Percentiles rank a stretch among this genome's conserved stretches.
phyloP scores from a whole-genome alignment of 352 stramenopile species.

The Pythium utonaiense region DNA sequence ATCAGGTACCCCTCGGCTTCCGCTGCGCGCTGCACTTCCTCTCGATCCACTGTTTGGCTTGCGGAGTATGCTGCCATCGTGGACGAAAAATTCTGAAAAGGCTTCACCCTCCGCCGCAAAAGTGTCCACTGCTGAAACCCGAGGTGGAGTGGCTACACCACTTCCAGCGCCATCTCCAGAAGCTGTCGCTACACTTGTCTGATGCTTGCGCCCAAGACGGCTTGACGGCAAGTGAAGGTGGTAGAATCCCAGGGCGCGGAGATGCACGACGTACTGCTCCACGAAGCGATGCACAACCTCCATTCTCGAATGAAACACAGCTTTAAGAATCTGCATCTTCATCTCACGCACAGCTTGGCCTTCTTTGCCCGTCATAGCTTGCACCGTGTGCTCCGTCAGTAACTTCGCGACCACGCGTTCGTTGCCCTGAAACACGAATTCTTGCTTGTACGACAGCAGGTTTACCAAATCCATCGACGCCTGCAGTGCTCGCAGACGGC shows the following conservation, averaged over 20 bases:
- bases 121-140: conserved; percentile 28
- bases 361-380: conserved; percentile 59
- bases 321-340: conserved; percentile 71
- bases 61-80: conserved; percentile 20
- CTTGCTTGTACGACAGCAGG: conserved; percentile 81
- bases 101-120: conserved; percentile 36
- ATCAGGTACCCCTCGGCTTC: conserved; percentile 10
- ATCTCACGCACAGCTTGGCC: conserved; percentile 58
- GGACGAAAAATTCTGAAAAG: conserved; percentile 74
- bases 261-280: conserved; percentile 56
- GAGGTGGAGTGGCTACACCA: conserved; percentile 3
- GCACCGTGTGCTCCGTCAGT: conserved; percentile 71
- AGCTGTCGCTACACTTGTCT: neutral
- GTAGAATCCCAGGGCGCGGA: conserved; percentile 63
- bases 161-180: neutral
- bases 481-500: conserved; percentile 43
- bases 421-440: conserved; percentile 78
- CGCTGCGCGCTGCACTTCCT: neutral
- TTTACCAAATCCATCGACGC: conserved; percentile 84
- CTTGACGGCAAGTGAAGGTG: conserved; percentile 43
- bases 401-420: conserved; percentile 70
- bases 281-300: conserved; percentile 73
- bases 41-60: conserved; percentile 24
- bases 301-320: conserved; percentile 62
- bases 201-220: conserved; percentile 14